Base-by-base conservation (phyloP, 352 stramenopile genomes). In the Phytophthora pseudosyringae region DNA sequence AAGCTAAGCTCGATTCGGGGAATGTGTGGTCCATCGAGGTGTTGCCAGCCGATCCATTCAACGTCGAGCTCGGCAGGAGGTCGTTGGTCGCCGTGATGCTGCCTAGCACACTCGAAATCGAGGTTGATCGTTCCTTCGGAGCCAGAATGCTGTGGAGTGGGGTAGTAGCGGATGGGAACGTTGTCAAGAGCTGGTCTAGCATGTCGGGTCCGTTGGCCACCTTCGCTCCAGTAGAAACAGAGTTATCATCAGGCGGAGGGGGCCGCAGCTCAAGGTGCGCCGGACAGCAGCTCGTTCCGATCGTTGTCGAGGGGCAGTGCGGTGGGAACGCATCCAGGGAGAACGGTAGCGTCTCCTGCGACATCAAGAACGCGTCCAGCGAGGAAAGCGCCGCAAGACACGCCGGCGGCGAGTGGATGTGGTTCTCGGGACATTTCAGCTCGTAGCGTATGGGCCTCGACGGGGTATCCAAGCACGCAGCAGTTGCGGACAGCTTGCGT, bases 381-480 rank as follows among this genome's bases (percentile, higher is more conserved):
- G 77, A 75, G 15, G 66, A 74, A 13, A 83, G 67, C 5, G 65
- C 65, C 3, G 71, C 72, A 47, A 91, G 82, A 53, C 80, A 89
- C 29, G 80, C 74, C 0, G 81, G 81, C 32, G 78, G 69, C 1
- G 69, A 86, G 56, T 89, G 78, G 6, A 82, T 70, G 61, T 89
- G 80, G 51, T 89, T 78, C 25, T 87, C 71, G 0, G 78, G 77
- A 43, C 82, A 91, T 47, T 70, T 85, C 26, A 88, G 60, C 43
- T 89, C 75, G 32, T 83, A 87, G 4, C 76, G 69, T 26, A 69
- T 62, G 3, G 69, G 39, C 49, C 71, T 69, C 10, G 62, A 73
- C 0, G 60, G 57, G 11, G 71, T 61, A 21, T 69, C 56, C 29
- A 67, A 39, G 26, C 57, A 71, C 31, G 47, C 53, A 35, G 56